Evolutionary conservation across 1,284 basidiomycete genomes (phyloP), one percentile per base, ranked within the genome.

Genomic region (Sporisorium iseilematis-ciliati): DNA sequence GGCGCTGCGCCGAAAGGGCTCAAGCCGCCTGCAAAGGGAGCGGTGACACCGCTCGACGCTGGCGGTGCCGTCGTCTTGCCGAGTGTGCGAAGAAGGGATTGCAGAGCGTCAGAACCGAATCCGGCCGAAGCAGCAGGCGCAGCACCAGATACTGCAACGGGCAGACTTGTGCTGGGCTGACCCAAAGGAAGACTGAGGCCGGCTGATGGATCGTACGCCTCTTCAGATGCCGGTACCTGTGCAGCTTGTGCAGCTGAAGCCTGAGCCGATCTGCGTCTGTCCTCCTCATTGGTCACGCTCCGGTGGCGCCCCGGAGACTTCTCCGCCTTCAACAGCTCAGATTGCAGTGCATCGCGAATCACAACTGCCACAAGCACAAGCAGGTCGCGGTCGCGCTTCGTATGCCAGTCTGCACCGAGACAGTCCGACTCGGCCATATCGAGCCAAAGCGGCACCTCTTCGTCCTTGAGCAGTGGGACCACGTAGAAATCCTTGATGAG

Each of bases 401-500:
- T 35, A 20, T 63, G 55, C 68, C 67, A 68, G 0, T 77, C 66
- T 3, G 53, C 52, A 7, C 73, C 70, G 11, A 82, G 63, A 7
- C 70, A 65, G 12, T 76, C 75, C 10, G 79, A 68, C 40, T 75
- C 61, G 6, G 80, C 42, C 54, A 74, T 45, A 7, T 67, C 67
- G 40, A 85, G 73, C 83, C 83, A 85, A 2, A 78, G 63, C 14
- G 83, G 83, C 38, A 82, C 75, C 11, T 73, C 67, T 14, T 69
- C 61, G 48, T 82, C 57, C 31, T 75, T 67, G 31, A 51, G 59
- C 23, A 85, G 70, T 12, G 83, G 77, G 2, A 76, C 81, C 1
- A 83, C 42, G 62, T 85, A 85, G 33, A 85, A 83, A 69, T 85
- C 83, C 49, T 85, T 85, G 54, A 85, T 74, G 51, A 83, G 57